These are phyloP conservation scores for Penicillium italicum DNA, from an alignment of 2,329 filamentous ascomycete genomes.

Conservation along the genomic window DNA sequence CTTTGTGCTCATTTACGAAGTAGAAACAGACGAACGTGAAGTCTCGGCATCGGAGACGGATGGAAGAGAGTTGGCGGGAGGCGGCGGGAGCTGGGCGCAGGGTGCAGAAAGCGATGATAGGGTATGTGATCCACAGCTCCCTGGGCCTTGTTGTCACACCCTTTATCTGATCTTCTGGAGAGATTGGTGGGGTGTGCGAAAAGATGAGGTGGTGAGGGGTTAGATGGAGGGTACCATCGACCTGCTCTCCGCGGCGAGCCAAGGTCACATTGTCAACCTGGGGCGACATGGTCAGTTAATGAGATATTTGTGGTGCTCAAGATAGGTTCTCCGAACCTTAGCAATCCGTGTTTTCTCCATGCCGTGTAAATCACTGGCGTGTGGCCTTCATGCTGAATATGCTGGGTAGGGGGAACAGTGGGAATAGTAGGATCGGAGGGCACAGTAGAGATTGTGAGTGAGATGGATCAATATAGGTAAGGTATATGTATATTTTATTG, in stretches of 20 bases:
- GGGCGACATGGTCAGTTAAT: conserved; percentile 2
- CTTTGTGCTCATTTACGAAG: conserved; percentile 69
- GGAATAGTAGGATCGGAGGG: background rate
- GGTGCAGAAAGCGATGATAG: conserved; percentile 78
- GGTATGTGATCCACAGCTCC: conserved; percentile 92
- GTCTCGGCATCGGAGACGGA: conserved; percentile 85
- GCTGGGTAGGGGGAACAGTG: conserved; percentile 3
- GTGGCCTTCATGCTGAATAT: conserved; percentile 32
- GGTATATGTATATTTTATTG: background rate
- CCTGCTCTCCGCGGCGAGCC: conserved; percentile 54
- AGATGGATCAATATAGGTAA: background rate
- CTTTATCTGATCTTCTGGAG: conserved; percentile 40
- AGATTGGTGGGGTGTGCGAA: conserved; percentile 50
- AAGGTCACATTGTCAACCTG: conserved; percentile 57
- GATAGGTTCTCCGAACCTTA: conserved; percentile 32
- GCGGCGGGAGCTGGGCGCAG: conserved; percentile 69
- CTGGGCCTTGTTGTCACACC: conserved; percentile 49
- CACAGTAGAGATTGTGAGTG: background rate
- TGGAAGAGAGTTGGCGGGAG: conserved; percentile 70
- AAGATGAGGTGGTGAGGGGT: conserved; percentile 64
- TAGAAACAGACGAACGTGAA: conserved; percentile 93
- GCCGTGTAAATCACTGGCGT: conserved; percentile 33
- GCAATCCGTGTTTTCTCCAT: conserved; percentile 47
- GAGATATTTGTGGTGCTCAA: background rate
- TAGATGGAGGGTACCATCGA: conserved; percentile 59